Conservation (phyloP, 2,329 filamentous ascomycete genomes). For the Hymenoscyphus fraxineus region DNA sequence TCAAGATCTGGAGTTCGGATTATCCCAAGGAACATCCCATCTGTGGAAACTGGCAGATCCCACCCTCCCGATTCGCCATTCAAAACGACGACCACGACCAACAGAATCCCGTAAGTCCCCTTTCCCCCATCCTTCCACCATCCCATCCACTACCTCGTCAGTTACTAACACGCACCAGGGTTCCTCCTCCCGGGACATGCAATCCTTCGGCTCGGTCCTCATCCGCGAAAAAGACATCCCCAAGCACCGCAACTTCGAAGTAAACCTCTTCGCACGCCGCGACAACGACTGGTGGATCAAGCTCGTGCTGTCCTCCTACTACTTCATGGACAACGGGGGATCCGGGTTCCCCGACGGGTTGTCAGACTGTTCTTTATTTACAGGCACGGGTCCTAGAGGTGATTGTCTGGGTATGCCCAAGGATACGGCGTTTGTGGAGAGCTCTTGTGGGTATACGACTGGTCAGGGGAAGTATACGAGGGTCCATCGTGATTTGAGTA, state of each 20-base stretch:
- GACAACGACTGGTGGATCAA: constrained; percentile 33
- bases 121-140: not conserved
- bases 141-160: not conserved
- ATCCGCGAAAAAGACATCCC: constrained; percentile 32
- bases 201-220: constrained; percentile 30
- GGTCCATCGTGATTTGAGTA: constrained; percentile 31
- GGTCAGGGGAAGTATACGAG: constrained; percentile 28
- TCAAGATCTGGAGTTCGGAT: constrained; percentile 34
- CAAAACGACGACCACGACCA: constrained; percentile 35
- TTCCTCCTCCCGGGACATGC: constrained; percentile 32
- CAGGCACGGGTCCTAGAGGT: constrained; percentile 22
- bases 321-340: constrained; percentile 28
- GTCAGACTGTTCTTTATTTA: constrained; percentile 30
- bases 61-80: constrained; percentile 26
- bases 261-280: constrained; percentile 31
- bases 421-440: constrained; percentile 29
- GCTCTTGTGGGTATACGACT: constrained; percentile 28
- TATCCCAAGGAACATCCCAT: constrained; percentile 29
- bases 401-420: constrained; percentile 29
- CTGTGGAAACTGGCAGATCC: constrained; percentile 16
- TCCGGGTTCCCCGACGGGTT: constrained; percentile 31
- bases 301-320: constrained; percentile 31
- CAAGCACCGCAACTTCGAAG: constrained; percentile 31
- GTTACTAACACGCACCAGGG: constrained; percentile 16
- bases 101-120: constrained; percentile 25